A percentile compares a stretch with the other conserved stretches of the same genome.
Conservation (phyloP, 306 rosid genomes). For the Fagus crenata region DNA sequence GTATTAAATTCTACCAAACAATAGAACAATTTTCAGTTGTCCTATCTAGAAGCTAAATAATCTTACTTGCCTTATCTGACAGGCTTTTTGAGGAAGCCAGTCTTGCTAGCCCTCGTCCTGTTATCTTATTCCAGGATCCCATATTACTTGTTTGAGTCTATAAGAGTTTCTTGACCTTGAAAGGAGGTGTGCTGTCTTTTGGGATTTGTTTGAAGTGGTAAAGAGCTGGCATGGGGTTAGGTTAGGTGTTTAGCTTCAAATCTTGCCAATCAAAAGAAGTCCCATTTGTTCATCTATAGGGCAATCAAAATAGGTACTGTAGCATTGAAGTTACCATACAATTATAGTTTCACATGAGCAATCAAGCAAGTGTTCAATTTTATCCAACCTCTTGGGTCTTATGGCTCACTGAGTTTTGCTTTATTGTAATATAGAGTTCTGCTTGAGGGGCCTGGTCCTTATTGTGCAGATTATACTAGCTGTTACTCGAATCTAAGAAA, state of each 20-base stretch:
- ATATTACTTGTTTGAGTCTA: not conserved
- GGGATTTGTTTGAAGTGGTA: not conserved
- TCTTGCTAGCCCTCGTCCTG: not conserved
- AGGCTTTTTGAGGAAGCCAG: not conserved
- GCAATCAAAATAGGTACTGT: not conserved
- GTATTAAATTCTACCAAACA: not conserved
- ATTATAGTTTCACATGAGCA: not conserved
- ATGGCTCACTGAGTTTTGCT: conserved; percentile 3
- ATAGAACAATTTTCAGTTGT: not conserved
- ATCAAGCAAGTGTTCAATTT: not conserved
- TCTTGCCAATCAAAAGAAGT: not conserved
- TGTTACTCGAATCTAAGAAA: not conserved
- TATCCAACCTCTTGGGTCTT: not conserved
- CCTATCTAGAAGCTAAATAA: not conserved
- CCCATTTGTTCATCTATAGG: not conserved
- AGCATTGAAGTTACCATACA: not conserved
- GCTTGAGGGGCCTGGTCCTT: not conserved
- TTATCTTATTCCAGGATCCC: not conserved
- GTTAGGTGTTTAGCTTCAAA: not conserved
- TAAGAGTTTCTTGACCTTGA: not conserved
- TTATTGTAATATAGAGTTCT: not conserved
- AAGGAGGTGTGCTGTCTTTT: not conserved
- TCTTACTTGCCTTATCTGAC: not conserved
- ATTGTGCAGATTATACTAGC: not conserved
- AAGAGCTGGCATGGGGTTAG: not conserved